A percentile compares a stretch with the other conserved stretches of the same genome.
Evolutionary conservation across 2,329 filamentous ascomycete genomes (phyloP).

Genomic region (Alternaria angustiovoidea): DNA sequence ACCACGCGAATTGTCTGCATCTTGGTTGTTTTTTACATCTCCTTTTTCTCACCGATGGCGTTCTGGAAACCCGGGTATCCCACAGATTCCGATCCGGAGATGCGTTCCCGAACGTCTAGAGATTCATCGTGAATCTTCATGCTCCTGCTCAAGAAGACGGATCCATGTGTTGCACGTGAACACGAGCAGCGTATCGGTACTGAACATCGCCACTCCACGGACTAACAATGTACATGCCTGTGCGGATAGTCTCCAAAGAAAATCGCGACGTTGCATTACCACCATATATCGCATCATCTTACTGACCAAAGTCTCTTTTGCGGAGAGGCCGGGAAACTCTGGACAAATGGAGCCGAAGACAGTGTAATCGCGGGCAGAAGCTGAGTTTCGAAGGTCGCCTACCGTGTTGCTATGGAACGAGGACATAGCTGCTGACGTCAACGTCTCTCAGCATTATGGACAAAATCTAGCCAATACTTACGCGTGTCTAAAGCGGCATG

Average conservation of each 20-base stretch:
- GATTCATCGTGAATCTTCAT: neutral
- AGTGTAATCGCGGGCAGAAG: conserved; percentile 63
- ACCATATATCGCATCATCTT: neutral
- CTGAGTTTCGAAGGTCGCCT: conserved; percentile 73
- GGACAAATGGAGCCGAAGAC: conserved; percentile 79
- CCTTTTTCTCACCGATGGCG: neutral
- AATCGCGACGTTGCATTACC: neutral
- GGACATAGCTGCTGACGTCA: too few relatives aligned
- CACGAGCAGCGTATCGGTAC: neutral
- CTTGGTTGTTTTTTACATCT: neutral
- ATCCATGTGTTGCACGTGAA: neutral
- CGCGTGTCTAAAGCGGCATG: too few relatives aligned
- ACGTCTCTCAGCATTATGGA: too few relatives aligned
- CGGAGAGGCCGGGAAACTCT: conserved; percentile 53
- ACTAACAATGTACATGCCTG: neutral
- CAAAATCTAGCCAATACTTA: too few relatives aligned
- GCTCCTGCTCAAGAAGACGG: neutral
- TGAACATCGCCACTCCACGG: neutral
- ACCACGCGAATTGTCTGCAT: neutral
- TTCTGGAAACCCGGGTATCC: neutral
- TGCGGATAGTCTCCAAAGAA: neutral
- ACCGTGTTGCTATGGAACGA: conserved; percentile 47
- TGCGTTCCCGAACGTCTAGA: neutral
- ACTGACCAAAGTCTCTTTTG: neutral
- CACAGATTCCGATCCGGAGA: neutral